Evolutionary conservation across 768 basidiomycete species (phyloP).

Genomic region (Mycena galopus): DNA sequence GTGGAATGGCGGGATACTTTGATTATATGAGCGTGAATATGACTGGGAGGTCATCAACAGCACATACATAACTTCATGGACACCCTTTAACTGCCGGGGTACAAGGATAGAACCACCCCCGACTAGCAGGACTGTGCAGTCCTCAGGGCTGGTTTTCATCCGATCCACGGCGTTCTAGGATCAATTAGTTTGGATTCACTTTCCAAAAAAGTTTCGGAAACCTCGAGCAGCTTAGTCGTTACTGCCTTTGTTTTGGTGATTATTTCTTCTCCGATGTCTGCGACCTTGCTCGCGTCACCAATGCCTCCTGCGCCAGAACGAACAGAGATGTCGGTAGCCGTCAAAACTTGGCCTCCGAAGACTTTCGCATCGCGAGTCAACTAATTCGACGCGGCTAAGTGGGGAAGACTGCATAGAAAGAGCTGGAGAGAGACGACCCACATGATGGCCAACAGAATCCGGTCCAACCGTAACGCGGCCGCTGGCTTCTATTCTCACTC

Average conservation of each 20-base stretch:
- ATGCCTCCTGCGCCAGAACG: conserved; percentile 39
- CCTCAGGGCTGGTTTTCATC: conserved; percentile 75
- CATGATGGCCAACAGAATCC: conserved; percentile 71
- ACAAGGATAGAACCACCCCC: conserved; percentile 76
- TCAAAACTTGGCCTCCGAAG: conserved; percentile 69
- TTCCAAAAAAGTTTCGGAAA: conserved; percentile 7
- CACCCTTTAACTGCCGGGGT: conserved; percentile 64
- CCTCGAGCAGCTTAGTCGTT: conserved; percentile 45
- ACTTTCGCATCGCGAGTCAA: conserved; percentile 60
- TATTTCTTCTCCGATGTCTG: conserved; percentile 29
- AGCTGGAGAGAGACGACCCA: conserved; percentile 26
- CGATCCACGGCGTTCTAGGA: conserved; percentile 63
- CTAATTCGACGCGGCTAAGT: conserved; percentile 21
- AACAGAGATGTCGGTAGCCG: conserved; percentile 73
- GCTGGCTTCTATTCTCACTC: conserved; percentile 52
- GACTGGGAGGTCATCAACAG: neutral
- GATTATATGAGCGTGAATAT: neutral
- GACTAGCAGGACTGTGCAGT: conserved; percentile 71
- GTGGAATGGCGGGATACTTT: conserved; percentile 47
- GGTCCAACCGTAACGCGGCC: conserved; percentile 68
- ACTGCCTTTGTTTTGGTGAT: conserved; percentile 32
- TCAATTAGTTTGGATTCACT: neutral
- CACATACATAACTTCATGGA: conserved; percentile 53
- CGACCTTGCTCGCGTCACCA: conserved; percentile 36
- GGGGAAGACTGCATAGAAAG: conserved; percentile 41